Conservation (phyloP, 306 rosid species). For the Trifolium subterraneum region DNA sequence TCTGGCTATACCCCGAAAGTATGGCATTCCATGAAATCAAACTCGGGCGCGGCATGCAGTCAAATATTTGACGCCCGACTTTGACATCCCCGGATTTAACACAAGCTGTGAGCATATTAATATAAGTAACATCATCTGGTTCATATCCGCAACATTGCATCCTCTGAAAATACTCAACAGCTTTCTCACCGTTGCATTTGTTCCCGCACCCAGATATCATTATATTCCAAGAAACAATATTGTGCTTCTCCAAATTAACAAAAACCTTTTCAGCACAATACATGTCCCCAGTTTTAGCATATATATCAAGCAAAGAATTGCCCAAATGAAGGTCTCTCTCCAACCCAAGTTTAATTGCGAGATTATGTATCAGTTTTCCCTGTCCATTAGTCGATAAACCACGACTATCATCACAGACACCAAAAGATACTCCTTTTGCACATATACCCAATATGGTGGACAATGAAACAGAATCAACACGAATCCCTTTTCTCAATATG, state of each 20-base stretch:
- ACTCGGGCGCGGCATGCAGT: slow-evolving; percentile 62
- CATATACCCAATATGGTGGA: slow-evolving; percentile 66
- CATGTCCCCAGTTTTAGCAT: slow-evolving; percentile 69
- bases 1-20: slow-evolving; percentile 70
- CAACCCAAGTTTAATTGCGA: slow-evolving; percentile 67
- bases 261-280: slow-evolving; percentile 66
- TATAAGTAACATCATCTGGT: slow-evolving; percentile 74
- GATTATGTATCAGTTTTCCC: slow-evolving; percentile 62
- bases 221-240: slow-evolving; percentile 79
- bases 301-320: slow-evolving; percentile 81
- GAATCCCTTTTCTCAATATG: slow-evolving; percentile 65
- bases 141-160: slow-evolving; percentile 62
- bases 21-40: slow-evolving; percentile 82
- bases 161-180: slow-evolving; percentile 54
- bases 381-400: slow-evolving; percentile 34
- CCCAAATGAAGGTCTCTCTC: slow-evolving; percentile 67
- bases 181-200: slow-evolving; percentile 51
- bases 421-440: slow-evolving; percentile 51
- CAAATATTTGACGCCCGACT: slow-evolving; percentile 69
- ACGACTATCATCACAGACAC: slow-evolving; percentile 34
- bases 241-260: slow-evolving; percentile 43
- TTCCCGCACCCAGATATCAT: slow-evolving; percentile 80
- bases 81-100: slow-evolving; percentile 67
- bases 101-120: slow-evolving; percentile 70
- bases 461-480: slow-evolving; percentile 69